Evolutionary conservation across 2,329 filamentous ascomycete genomes (phyloP), one percentile per base, ranked within the genome.

Genomic region (Xylaria hypoxylon): DNA sequence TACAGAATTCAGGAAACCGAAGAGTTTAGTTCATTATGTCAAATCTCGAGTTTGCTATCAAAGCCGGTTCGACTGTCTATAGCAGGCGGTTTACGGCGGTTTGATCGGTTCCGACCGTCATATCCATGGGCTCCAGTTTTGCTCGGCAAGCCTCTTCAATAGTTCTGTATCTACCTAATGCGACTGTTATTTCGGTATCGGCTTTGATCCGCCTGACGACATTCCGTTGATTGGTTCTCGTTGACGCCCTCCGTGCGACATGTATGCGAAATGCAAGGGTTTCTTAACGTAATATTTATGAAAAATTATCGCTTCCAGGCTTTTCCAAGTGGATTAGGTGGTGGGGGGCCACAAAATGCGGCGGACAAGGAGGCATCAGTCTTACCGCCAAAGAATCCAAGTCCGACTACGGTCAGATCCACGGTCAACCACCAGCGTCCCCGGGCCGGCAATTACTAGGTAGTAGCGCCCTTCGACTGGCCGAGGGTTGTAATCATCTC

Each of bases 221-320:
- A 4, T 31, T 65, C 17, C 31, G 45, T 60, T 61, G 58, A 60
- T 64, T 63, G 62, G 48, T 56, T 50, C 42, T 42, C 5, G 45
- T 52, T 24, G 10, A 52, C 3, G 64, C 35, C 24, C 44, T 63
- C 4, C 31, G 11, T 40, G 35, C 42, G 58, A 19, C 42, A 55
- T 59, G 26, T 45, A 48, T n/a, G 47, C n/a, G 24, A n/a, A 52
- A 48, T 64, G 60, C 55, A 56, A 28, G 38, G 52, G 31, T 53
- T 42, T 26, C 42, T 53, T 38, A 59, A 65, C 62, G 62, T 68
- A 68, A 65, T 68, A 58, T 15, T 62, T 65, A 64, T 58, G 28
- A 59, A 48, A 56, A 52, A 45, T 28, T 51, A 28, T 38, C 47
- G 47, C 24, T 50, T 42, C 33, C 48, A 48, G 11, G 4, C 31